phyloP scores from a whole-genome alignment of 2,329 filamentous ascomycete genomes.

The Chalaropsis ovoidea region DNA sequence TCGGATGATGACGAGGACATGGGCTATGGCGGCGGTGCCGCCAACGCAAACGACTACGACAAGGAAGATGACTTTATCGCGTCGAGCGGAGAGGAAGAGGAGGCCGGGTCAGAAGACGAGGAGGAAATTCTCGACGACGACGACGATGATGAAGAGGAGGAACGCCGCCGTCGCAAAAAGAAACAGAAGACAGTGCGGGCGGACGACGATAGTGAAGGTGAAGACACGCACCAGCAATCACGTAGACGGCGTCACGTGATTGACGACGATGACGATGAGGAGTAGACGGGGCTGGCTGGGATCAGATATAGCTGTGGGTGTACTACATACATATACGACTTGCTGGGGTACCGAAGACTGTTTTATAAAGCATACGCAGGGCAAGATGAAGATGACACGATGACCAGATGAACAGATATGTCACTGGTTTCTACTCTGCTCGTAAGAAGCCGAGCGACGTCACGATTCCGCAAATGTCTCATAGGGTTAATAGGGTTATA shows the following conservation, averaged over 20 bases:
- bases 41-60: conserved; percentile 67
- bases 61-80: conserved; percentile 71
- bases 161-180: conserved; percentile 39
- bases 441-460: too few relatives aligned
- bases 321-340: neutral
- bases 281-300: conserved; percentile 4
- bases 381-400: too few relatives aligned
- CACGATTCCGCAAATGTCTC: neutral
- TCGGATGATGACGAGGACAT: conserved; percentile 64
- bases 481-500: neutral
- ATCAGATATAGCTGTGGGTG: neutral
- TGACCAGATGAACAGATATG: too few relatives aligned
- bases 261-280: conserved; percentile 50
- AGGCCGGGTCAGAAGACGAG: conserved; percentile 53
- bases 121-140: conserved; percentile 51
- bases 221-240: conserved; percentile 44
- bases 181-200: conserved; percentile 42
- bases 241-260: conserved; percentile 47
- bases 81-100: conserved; percentile 60
- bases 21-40: conserved; percentile 45
- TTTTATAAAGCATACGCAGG: neutral
- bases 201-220: conserved; percentile 38
- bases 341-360: neutral
- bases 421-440: too few relatives aligned
- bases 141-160: conserved; percentile 33